Percentiles rank a stretch among this genome's conserved stretches.
Conservation (phyloP, 179 eudicot genomes). For the Silene coronaria region DNA sequence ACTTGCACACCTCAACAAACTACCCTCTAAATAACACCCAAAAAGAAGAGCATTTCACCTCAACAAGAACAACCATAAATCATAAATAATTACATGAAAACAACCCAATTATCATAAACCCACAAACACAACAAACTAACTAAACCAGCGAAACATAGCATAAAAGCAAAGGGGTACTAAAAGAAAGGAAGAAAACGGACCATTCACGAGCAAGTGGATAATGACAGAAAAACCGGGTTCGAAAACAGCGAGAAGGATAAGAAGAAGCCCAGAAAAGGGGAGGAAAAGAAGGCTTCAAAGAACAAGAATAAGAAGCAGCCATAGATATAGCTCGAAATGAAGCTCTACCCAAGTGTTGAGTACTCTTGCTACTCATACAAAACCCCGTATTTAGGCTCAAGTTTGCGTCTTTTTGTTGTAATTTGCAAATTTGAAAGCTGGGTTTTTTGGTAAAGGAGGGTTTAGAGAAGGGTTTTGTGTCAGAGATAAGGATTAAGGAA, state of each 20-base stretch:
- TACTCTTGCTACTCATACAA: slow-evolving; percentile 26
- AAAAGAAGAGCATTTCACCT: not conserved
- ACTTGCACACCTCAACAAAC: too few relatives aligned
- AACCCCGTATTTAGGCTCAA: slow-evolving; percentile 30
- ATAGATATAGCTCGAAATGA: slow-evolving; percentile 24
- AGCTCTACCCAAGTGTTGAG: slow-evolving; percentile 29
- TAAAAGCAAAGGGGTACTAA: not conserved
- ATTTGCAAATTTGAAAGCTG: not conserved
- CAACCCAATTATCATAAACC: not conserved
- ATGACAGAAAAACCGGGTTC: slow-evolving; percentile 12
- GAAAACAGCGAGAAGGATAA: slow-evolving; percentile 13
- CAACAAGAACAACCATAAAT: not conserved
- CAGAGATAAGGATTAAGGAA: slow-evolving; percentile 6
- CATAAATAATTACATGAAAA: not conserved
- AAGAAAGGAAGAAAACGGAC: slow-evolving; percentile 8
- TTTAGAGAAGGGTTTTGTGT: slow-evolving; percentile 6
- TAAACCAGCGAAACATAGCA: not conserved
- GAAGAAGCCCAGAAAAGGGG: slow-evolving; percentile 32
- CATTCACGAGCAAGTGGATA: not conserved
- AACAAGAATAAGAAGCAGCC: slow-evolving; percentile 19
- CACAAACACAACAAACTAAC: not conserved
- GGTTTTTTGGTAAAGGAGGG: not conserved
- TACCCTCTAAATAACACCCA: not conserved
- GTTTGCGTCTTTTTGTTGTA: not conserved
- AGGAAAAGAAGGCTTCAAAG: slow-evolving; percentile 25